A percentile compares a stretch with the other conserved stretches of the same genome.
Conservation (phyloP, 257 asterid species). For the Oldenlandia corymbosa region DNA sequence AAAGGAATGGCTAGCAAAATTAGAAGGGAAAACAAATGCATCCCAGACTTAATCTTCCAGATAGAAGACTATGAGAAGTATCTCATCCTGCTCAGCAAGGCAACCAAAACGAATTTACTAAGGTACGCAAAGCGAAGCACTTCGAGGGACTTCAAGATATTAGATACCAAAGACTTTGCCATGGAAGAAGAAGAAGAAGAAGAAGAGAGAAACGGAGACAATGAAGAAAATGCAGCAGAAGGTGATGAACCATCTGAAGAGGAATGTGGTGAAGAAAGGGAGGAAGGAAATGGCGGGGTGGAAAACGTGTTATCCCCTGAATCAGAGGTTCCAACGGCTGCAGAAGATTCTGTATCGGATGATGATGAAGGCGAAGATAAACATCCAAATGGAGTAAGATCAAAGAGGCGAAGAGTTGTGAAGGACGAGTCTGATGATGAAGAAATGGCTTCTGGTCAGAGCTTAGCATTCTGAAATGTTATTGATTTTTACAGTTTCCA, state of each 20-base stretch:
- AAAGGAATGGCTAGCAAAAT: conserved; percentile 59
- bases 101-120: conserved; percentile 54
- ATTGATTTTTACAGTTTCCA: no score
- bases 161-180: conserved; percentile 36
- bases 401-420: conserved; percentile 40
- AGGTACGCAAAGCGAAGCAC: conserved; percentile 89
- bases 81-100: conserved; percentile 75
- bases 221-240: conserved; percentile 18
- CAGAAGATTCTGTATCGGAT: conserved; percentile 37
- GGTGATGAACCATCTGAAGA: conserved; percentile 32
- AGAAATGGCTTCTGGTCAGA: conserved; percentile 24
- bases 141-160: conserved; percentile 70
- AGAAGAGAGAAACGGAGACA: conserved; percentile 25
- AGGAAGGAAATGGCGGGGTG: conserved; percentile 21
- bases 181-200: conserved; percentile 27
- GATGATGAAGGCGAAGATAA: conserved; percentile 36
- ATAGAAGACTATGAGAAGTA: conserved; percentile 74
- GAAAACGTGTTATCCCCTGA: conserved; percentile 16
- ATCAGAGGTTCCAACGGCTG: conserved; percentile 32
- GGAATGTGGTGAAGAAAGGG: no score
- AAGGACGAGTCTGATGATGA: conserved; percentile 61
- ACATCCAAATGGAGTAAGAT: conserved; percentile 38
- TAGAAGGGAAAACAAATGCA: conserved; percentile 81
- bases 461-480: conserved; percentile 15
- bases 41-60: conserved; percentile 75